Conservation (phyloP, 345 rosid species). For the Raphanus sativus region DNA sequence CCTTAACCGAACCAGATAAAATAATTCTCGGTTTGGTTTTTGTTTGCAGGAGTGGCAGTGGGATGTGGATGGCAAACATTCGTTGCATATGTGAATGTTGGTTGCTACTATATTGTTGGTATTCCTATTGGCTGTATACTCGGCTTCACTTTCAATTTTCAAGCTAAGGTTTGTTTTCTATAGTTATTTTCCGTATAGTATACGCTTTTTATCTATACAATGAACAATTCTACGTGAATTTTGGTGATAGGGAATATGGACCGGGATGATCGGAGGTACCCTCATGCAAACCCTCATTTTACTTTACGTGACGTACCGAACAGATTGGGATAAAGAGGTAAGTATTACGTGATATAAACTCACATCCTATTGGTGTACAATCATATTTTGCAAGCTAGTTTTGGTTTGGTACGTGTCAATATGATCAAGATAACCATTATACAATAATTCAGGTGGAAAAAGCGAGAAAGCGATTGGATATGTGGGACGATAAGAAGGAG, state of each 20-base stretch:
- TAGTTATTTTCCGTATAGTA: background rate
- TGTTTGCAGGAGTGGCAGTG: constrained; percentile 60
- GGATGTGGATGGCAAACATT: constrained; percentile 78
- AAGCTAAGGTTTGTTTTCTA: constrained; percentile 45
- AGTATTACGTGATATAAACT: background rate
- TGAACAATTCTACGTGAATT: background rate
- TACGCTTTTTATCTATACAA: background rate
- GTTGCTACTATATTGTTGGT: constrained; percentile 60
- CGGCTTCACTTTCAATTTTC: constrained; percentile 51
- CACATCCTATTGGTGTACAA: background rate
- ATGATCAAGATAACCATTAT: background rate
- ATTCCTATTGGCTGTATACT: constrained; percentile 56
- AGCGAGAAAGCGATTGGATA: constrained; percentile 51
- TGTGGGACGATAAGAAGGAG: constrained; percentile 60
- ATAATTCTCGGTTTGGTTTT: background rate
- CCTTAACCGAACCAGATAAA: background rate
- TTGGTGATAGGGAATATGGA: constrained; percentile 55
- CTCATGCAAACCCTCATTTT: constrained; percentile 55
- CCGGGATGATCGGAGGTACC: constrained; percentile 67
- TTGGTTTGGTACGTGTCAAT: background rate
- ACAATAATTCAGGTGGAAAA: constrained; percentile 57
- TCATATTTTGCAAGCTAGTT: background rate
- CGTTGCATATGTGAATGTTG: constrained; percentile 62
- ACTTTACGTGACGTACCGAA: constrained; percentile 45
- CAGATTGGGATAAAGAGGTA: constrained; percentile 66